Conservation (phyloP, 768 basidiomycete species). For the Suillus tomentosus region DNA sequence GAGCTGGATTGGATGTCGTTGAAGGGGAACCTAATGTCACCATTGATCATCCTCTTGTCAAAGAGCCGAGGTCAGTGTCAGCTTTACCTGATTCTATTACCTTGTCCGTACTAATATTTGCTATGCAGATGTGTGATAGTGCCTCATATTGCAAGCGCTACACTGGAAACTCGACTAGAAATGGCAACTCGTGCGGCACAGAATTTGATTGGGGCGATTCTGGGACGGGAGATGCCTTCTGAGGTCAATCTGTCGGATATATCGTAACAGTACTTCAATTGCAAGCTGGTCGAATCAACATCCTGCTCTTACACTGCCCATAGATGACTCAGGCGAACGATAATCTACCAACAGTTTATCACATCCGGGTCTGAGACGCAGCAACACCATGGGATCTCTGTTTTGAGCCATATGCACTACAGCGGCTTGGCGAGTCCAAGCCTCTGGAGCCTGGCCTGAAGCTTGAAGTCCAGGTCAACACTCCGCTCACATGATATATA, state of each 20-base stretch:
- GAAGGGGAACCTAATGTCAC: constrained; percentile 85
- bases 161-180: constrained; percentile 75
- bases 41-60: constrained; percentile 77
- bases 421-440: no score
- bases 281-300: neutral
- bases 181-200: constrained; percentile 80
- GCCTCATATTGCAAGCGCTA: constrained; percentile 92
- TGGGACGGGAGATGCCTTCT: constrained; percentile 60
- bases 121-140: constrained; percentile 68
- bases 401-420: no score
- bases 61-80: constrained; percentile 59
- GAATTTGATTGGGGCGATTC: constrained; percentile 47
- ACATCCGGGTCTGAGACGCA: neutral
- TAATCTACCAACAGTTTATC: neutral
- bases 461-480: no score
- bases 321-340: neutral
- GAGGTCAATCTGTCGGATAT: neutral
- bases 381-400: no score
- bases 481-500: no score
- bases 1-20: constrained; percentile 91
- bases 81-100: constrained; percentile 1
- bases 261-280: neutral
- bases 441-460: no score
- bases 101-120: neutral
- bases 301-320: neutral